phyloP scores from a whole-genome alignment of 345 rosid genomes.

The Populus tremula region DNA sequence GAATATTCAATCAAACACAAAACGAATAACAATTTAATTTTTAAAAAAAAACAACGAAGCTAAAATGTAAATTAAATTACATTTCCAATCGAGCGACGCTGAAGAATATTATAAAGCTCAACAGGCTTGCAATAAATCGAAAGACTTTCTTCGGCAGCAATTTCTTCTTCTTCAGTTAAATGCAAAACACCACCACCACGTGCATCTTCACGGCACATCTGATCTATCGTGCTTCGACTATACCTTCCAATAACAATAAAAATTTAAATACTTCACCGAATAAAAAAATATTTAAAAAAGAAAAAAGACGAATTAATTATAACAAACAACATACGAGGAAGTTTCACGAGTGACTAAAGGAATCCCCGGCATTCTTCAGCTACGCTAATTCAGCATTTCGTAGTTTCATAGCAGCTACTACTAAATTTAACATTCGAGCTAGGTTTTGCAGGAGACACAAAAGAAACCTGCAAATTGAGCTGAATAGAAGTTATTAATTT shows the following conservation, averaged over 20 bases:
- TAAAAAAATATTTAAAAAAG: neutral
- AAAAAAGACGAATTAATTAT: constrained; percentile 15
- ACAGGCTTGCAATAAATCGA: constrained; percentile 92
- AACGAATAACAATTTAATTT: constrained; percentile 6
- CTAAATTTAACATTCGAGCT: neutral
- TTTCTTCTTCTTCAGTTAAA: constrained; percentile 83
- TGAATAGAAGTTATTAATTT: neutral
- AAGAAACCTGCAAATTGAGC: neutral
- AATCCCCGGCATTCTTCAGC: constrained; percentile 84
- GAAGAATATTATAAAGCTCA: constrained; percentile 90
- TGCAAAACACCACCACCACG: constrained; percentile 28
- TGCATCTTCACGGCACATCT: constrained; percentile 91
- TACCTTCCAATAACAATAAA: constrained; percentile 34
- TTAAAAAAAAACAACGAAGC: neutral
- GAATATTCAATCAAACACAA: neutral
- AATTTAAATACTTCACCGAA: neutral
- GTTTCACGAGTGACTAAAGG: constrained; percentile 75
- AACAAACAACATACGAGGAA: constrained; percentile 44
- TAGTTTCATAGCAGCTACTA: constrained; percentile 31
- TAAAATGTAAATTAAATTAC: constrained; percentile 28
- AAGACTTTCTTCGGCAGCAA: constrained; percentile 87
- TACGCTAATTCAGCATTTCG: constrained; percentile 23
- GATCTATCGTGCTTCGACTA: constrained; percentile 71
- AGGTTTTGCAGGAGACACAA: neutral
- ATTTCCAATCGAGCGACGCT: constrained; percentile 74